phyloP scores from a whole-genome alignment of 306 rosid genomes.

The Lathyrus tuberosus region DNA sequence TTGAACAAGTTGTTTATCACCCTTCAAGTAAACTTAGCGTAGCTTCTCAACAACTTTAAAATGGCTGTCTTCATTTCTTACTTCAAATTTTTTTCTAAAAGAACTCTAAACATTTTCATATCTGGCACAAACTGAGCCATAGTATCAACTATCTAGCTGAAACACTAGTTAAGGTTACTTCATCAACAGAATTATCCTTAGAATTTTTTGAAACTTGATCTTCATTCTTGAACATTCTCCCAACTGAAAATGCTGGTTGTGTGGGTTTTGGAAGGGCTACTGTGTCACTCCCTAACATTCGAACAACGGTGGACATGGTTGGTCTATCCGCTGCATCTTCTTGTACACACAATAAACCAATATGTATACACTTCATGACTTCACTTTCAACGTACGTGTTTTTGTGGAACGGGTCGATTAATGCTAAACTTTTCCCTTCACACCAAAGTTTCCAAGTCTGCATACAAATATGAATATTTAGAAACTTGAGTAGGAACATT shows the following conservation, averaged over 20 bases:
- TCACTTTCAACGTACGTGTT: conserved; percentile 15
- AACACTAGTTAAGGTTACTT: not conserved
- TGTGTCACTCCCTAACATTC: conserved; percentile 42
- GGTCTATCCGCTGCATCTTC: conserved; percentile 52
- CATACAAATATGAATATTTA: not conserved
- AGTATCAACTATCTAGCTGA: conserved; percentile 5
- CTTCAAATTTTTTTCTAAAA: not conserved
- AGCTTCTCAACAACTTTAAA: not conserved
- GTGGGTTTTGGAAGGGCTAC: conserved; percentile 46
- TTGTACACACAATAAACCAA: conserved; percentile 57
- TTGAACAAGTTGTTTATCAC: not conserved
- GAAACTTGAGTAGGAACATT: not conserved
- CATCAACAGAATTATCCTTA: conserved; percentile 31
- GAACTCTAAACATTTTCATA: not conserved
- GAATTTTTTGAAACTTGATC: conserved; percentile 34
- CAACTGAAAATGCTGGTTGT: conserved; percentile 44
- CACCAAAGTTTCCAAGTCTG: conserved; percentile 60
- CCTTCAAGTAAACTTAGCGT: not conserved
- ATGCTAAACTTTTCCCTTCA: conserved; percentile 42
- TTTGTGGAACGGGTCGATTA: conserved; percentile 47
- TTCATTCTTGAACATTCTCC: not conserved
- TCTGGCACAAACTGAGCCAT: not conserved
- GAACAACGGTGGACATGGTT: conserved; percentile 47
- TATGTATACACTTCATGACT: conserved; percentile 46
- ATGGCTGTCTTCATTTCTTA: no score